These are phyloP conservation scores for Clarireedia paspali DNA, from an alignment of 2,329 filamentous ascomycete genomes.

Conservation along the genomic window DNA sequence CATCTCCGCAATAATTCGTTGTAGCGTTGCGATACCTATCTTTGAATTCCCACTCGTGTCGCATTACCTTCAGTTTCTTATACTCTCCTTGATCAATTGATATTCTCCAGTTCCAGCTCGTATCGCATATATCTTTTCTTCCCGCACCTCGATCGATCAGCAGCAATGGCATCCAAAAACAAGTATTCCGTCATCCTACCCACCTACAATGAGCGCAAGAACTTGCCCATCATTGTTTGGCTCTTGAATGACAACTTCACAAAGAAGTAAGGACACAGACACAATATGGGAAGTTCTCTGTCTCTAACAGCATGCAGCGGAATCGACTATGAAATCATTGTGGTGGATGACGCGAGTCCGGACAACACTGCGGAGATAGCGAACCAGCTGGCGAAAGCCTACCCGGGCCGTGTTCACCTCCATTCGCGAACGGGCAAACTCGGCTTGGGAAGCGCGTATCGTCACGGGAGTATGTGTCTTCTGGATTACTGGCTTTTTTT, in stretches of 20 bases:
- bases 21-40: too few relatives aligned
- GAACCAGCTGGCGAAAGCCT: conserved; percentile 81
- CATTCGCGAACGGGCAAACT: conserved; percentile 75
- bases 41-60: too few relatives aligned
- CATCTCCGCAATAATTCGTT: too few relatives aligned
- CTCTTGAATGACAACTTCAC: conserved; percentile 88
- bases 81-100: too few relatives aligned
- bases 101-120: too few relatives aligned
- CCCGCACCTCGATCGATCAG: neutral
- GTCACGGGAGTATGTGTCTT: conserved; percentile 16
- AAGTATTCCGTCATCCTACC: conserved; percentile 97
- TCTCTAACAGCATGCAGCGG: conserved; percentile 46
- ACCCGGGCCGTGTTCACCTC: conserved; percentile 71
- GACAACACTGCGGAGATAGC: conserved; percentile 91
- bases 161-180: conserved; percentile 40
- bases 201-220: conserved; percentile 97
- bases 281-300: neutral
- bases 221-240: conserved; percentile 94
- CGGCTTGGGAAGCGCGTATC: conserved; percentile 27
- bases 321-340: conserved; percentile 93
- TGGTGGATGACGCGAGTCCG: conserved; percentile 95
- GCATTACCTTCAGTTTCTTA: too few relatives aligned
- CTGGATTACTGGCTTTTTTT: too few relatives aligned
- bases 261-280: conserved; percentile 57
- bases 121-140: too few relatives aligned